Evolutionary conservation across 148 eudicot genomes (phyloP).

Genomic region (Rhododendron mucronatum): DNA sequence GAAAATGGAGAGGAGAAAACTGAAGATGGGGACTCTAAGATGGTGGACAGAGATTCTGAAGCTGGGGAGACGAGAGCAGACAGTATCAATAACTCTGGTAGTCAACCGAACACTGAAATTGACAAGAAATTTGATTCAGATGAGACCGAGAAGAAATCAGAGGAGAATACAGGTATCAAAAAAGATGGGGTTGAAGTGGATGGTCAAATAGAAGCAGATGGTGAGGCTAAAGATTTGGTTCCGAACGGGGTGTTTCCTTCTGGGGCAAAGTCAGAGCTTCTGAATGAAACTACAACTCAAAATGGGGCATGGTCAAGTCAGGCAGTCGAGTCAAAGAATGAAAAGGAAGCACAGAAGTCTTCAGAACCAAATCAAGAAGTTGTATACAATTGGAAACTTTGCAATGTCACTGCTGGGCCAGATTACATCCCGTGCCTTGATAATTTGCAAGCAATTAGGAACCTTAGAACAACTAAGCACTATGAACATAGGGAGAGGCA

Average conservation of each 20-base stretch:
- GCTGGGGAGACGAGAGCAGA: conserved; percentile 31
- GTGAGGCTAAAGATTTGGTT: conserved; percentile 20
- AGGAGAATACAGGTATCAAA: conserved; percentile 25
- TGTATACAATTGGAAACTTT: conserved; percentile 52
- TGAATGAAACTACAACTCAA: conserved; percentile 65
- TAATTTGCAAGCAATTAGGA: conserved; percentile 67
- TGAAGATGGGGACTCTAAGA: conserved; percentile 39
- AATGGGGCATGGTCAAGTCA: conserved; percentile 73
- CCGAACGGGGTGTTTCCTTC: conserved; percentile 57
- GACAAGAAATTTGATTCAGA: conserved; percentile 32
- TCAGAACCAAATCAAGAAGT: conserved; percentile 31
- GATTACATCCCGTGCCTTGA: conserved; percentile 97
- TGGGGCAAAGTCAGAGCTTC: conserved; percentile 75
- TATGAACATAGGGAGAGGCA: conserved; percentile 94
- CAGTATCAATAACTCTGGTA: conserved; percentile 34
- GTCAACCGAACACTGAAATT: conserved; percentile 31
- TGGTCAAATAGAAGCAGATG: conserved; percentile 36
- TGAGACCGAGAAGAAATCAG: conserved; percentile 33
- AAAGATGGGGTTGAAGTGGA: conserved; percentile 33
- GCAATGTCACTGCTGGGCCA: conserved; percentile 73
- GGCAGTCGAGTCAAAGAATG: conserved; percentile 72
- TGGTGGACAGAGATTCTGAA: conserved; percentile 35
- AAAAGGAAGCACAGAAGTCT: conserved; percentile 53
- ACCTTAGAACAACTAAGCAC: conserved; percentile 69
- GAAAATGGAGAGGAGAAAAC: conserved; percentile 26